A percentile compares a stretch with the other conserved stretches of the same genome.
Evolutionary conservation across 2,329 filamentous ascomycete species (phyloP).

Genomic region (Kalaharituber pfeilii): DNA sequence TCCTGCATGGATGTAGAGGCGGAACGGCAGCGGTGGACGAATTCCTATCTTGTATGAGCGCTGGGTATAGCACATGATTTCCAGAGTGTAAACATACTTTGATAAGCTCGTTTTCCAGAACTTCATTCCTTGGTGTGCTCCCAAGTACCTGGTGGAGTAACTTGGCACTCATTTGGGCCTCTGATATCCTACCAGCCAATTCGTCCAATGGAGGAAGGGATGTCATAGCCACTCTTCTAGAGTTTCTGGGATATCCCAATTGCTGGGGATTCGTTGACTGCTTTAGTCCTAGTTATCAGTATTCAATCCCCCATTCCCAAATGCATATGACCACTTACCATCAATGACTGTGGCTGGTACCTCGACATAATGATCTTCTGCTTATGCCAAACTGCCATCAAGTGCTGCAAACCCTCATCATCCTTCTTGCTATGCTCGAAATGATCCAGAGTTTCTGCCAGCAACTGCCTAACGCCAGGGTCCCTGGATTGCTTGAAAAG

Average conservation of each 20-base stretch:
- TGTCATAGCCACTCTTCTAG: conserved; percentile 20
- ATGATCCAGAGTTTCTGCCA: conserved; percentile 69
- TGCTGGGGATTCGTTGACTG: conserved; percentile 7
- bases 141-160: conserved; percentile 83
- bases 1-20: conserved; percentile 67
- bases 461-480: conserved; percentile 61
- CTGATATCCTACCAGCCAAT: conserved; percentile 66
- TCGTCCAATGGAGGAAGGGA: conserved; percentile 49
- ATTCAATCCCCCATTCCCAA: too few relatives aligned
- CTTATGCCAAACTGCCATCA: conserved; percentile 19
- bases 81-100: conserved; percentile 28
- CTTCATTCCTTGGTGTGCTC: conserved; percentile 59
- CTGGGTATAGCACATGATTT: not conserved
- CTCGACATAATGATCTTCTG: conserved; percentile 16
- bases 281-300: conserved; percentile 6
- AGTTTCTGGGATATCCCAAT: conserved; percentile 2
- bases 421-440: conserved; percentile 46
- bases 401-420: conserved; percentile 49
- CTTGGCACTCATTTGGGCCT: conserved; percentile 77
- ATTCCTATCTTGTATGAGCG: conserved; percentile 45
- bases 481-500: conserved; percentile 55
- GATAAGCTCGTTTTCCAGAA: conserved; percentile 71
- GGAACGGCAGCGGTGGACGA: conserved; percentile 65
- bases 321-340: conserved; percentile 4
- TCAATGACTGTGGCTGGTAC: not conserved